A percentile compares a stretch with the other conserved stretches of the same genome.
Evolutionary conservation across 257 asterid species (phyloP).

Genomic region (Leptodermis oblonga): DNA sequence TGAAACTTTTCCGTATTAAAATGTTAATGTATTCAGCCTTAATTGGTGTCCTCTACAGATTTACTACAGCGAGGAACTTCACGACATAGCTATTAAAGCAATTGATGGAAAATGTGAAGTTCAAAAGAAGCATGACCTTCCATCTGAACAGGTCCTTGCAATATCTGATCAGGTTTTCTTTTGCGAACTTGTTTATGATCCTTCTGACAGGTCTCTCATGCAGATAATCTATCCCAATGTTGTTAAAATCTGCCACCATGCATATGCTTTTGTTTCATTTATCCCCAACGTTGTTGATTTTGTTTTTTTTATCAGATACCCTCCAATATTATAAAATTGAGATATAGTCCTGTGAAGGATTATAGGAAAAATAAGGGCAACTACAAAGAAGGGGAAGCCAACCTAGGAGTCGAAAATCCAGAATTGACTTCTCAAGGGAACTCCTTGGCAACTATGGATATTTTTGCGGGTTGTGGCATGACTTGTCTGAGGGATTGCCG

Average conservation of each 20-base stretch:
- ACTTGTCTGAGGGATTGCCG: slow-evolving; percentile 82
- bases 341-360: slow-evolving; percentile 40
- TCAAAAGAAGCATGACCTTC: slow-evolving; percentile 68
- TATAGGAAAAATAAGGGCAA: slow-evolving; percentile 72
- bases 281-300: neutral
- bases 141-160: slow-evolving; percentile 56
- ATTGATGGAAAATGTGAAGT: slow-evolving; percentile 88
- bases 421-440: slow-evolving; percentile 33
- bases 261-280: neutral
- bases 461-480: slow-evolving; percentile 99
- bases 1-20: slow-evolving; percentile 9
- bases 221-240: slow-evolving; percentile 41
- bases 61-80: slow-evolving; percentile 77
- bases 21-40: slow-evolving; percentile 15
- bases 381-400: slow-evolving; percentile 69
- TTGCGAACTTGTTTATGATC: slow-evolving; percentile 77
- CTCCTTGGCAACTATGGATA: slow-evolving; percentile 65
- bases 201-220: slow-evolving; percentile 71
- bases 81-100: slow-evolving; percentile 43
- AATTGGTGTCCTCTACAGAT: slow-evolving; percentile 46
- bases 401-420: slow-evolving; percentile 28
- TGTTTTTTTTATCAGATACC: slow-evolving; percentile 63
- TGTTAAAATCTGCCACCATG: neutral
- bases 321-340: slow-evolving; percentile 51
- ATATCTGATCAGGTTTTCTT: slow-evolving; percentile 76